Percentiles rank a stretch among this genome's conserved stretches.
Conservation (phyloP, 768 basidiomycete species). For the Lentinula boryana region DNA sequence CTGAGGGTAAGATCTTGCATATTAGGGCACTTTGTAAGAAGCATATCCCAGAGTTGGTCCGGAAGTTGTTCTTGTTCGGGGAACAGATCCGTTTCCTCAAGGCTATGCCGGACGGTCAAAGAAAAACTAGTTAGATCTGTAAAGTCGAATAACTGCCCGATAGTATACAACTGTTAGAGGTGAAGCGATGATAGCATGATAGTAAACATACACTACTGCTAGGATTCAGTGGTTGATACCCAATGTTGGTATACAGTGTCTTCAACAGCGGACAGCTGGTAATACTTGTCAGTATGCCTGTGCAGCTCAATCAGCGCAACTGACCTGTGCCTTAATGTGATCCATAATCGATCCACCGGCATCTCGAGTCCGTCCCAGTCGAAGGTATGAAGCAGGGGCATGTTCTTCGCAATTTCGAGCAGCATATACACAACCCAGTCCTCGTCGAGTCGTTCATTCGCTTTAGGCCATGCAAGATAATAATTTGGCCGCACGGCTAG, state of each 20-base stretch:
- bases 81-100: slow-evolving; percentile 33
- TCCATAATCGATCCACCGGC: slow-evolving; percentile 37
- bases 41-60: slow-evolving; percentile 40
- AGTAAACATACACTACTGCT: slow-evolving; percentile 20
- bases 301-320: slow-evolving; percentile 12
- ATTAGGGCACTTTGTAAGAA: slow-evolving; percentile 36
- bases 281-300: background rate
- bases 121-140: slow-evolving; percentile 38
- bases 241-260: slow-evolving; percentile 40
- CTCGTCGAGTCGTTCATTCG: slow-evolving; percentile 34
- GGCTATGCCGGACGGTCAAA: slow-evolving; percentile 39
- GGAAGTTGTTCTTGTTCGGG: slow-evolving; percentile 34
- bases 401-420: slow-evolving; percentile 21
- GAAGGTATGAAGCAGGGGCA: slow-evolving; percentile 34
- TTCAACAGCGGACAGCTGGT: slow-evolving; percentile 36
- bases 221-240: slow-evolving; percentile 26
- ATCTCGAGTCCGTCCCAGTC: slow-evolving; percentile 48
- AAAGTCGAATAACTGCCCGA: slow-evolving; percentile 34
- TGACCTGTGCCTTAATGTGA: slow-evolving; percentile 29
- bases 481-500: slow-evolving; percentile 45
- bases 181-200: background rate
- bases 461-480: slow-evolving; percentile 44
- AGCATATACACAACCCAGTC: slow-evolving; percentile 33
- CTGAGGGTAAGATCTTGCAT: slow-evolving; percentile 45
- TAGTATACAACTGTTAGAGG: background rate